Conservation (phyloP, 1,284 basidiomycete species). For the Sanguinoderma infundibulare region DNA sequence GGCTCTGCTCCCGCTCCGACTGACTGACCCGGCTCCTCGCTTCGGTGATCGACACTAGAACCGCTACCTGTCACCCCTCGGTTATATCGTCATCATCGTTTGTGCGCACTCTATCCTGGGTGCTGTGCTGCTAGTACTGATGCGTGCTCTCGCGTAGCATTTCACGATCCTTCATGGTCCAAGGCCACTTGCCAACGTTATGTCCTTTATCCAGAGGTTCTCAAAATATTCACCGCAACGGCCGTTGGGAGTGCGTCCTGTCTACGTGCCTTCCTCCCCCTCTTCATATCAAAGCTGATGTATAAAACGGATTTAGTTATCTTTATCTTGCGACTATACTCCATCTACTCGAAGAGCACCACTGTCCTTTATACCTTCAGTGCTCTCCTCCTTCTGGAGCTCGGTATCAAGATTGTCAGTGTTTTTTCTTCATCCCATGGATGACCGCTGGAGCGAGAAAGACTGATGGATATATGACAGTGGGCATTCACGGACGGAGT, state of each 20-base stretch:
- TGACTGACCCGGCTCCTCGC: not conserved
- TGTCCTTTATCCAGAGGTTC: conserved; percentile 32
- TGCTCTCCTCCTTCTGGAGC: conserved; percentile 19
- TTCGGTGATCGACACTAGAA: conserved; percentile 25
- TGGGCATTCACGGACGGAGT: conserved; percentile 34
- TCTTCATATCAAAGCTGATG: not conserved
- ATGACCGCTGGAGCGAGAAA: no score
- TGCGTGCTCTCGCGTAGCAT: conserved; percentile 19
- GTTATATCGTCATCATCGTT: conserved; percentile 34
- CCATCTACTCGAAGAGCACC: conserved; percentile 28
- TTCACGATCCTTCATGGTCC: conserved; percentile 32
- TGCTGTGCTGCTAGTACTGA: conserved; percentile 4
- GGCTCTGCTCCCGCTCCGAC: not conserved
- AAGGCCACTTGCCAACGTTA: conserved; percentile 30
- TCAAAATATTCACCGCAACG: conserved; percentile 32
- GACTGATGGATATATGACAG: conserved; percentile 18
- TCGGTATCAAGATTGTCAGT: conserved; percentile 29
- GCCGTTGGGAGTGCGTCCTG: conserved; percentile 28
- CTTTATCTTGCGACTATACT: conserved; percentile 31
- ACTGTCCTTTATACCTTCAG: conserved; percentile 22
- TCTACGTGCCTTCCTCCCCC: not conserved
- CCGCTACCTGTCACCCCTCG: conserved; percentile 33
- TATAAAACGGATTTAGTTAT: conserved; percentile 22
- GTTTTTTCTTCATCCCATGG: not conserved
- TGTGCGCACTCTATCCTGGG: conserved; percentile 18